These are phyloP conservation scores for Entonaema liquescens DNA, from an alignment of 495 filamentous ascomycete genomes.

Conservation along the genomic window DNA sequence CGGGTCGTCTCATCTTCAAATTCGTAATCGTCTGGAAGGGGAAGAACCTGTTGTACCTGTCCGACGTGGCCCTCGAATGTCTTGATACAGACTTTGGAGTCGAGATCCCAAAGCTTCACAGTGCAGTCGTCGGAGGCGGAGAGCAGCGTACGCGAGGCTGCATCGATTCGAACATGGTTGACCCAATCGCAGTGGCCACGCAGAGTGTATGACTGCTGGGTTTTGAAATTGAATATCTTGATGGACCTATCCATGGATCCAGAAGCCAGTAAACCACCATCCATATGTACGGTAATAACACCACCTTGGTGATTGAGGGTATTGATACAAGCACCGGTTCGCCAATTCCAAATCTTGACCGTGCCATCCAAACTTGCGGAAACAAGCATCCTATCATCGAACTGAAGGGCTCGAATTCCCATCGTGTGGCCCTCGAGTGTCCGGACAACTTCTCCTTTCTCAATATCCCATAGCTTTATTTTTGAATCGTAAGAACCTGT, in stretches of 20 bases:
- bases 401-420: conserved; percentile 88
- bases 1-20: conserved; percentile 75
- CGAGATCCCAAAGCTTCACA: conserved; percentile 91
- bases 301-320: conserved; percentile 81
- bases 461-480: conserved; percentile 95
- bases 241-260: conserved; percentile 89
- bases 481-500: conserved; percentile 95
- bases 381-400: conserved; percentile 90
- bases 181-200: conserved; percentile 93
- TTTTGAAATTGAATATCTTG: conserved; percentile 92
- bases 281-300: conserved; percentile 87
- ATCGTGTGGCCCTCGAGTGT: conserved; percentile 82
- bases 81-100: conserved; percentile 77
- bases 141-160: conserved; percentile 80
- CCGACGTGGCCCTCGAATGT: conserved; percentile 94
- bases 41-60: conserved; percentile 89
- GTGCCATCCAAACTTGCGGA: conserved; percentile 81
- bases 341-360: conserved; percentile 95
- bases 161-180: conserved; percentile 88
- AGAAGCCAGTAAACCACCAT: conserved; percentile 80
- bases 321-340: conserved; percentile 85
- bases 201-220: conserved; percentile 78
- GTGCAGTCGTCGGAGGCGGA: conserved; percentile 95
- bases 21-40: conserved; percentile 84
- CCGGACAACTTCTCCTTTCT: conserved; percentile 83